Evolutionary conservation across 257 asterid genomes (phyloP).

Genomic region (Fraxinus cuspidata): DNA sequence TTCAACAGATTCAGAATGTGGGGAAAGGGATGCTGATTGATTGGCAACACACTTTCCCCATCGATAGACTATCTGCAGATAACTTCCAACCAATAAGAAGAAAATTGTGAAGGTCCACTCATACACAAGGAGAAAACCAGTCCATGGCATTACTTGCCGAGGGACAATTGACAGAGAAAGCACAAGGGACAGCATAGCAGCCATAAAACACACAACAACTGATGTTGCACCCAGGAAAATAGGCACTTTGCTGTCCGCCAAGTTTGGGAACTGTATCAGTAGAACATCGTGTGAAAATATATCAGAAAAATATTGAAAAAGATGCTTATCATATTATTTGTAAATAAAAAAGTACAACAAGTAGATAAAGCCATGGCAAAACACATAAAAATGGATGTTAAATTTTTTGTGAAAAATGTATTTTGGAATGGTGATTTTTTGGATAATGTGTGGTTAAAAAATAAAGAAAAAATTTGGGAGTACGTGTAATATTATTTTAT

Average conservation of each 20-base stretch:
- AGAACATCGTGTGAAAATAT: conserved; percentile 22
- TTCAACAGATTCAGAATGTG: conserved; percentile 54
- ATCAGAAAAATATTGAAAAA: conserved; percentile 22
- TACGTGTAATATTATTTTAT: too few species aligned
- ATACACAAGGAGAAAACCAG: conserved; percentile 84
- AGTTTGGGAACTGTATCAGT: conserved; percentile 56
- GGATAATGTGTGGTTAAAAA: too few species aligned
- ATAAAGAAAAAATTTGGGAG: too few species aligned
- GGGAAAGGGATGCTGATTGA: conserved; percentile 49
- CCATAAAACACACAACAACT: conserved; percentile 52
- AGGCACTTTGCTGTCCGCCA: conserved; percentile 68
- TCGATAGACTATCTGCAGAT: conserved; percentile 54
- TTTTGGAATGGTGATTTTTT: too few species aligned
- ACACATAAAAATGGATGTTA: conserved; percentile 10
- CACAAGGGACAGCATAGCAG: conserved; percentile 72
- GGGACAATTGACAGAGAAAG: conserved; percentile 74
- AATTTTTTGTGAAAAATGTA: too few species aligned
- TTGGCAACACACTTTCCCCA: conserved; percentile 71
- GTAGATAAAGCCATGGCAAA: not conserved
- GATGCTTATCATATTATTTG: not conserved
- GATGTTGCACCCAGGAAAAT: conserved; percentile 66
- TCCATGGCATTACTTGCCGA: conserved; percentile 93
- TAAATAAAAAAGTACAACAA: not conserved
- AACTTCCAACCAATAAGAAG: conserved; percentile 71
- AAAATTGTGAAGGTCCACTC: conserved; percentile 91